phyloP scores from a whole-genome alignment of 306 rosid species.

The Pyrus communis region DNA sequence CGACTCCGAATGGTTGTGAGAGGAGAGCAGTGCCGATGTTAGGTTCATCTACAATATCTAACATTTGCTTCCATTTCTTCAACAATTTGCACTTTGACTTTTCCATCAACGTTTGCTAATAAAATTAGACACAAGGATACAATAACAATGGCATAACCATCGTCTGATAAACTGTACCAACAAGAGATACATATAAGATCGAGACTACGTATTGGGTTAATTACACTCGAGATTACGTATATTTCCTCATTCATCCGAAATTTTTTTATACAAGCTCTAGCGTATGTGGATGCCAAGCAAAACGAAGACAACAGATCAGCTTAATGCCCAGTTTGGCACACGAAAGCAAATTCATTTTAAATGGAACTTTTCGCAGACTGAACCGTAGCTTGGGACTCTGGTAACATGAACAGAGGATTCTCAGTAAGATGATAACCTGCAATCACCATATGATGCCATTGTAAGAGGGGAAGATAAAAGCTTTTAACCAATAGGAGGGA shows the following conservation, averaged over 20 bases:
- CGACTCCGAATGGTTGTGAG: conserved; percentile 18
- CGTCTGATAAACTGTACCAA: background rate
- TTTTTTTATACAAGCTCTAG: conserved; percentile 14
- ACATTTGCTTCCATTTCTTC: conserved; percentile 34
- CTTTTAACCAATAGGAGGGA: conserved; percentile 61
- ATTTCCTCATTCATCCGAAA: conserved; percentile 26
- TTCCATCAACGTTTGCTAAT: background rate
- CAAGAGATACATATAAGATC: background rate
- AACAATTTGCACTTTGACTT: conserved; percentile 41
- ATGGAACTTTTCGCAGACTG: conserved; percentile 64
- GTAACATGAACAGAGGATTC: conserved; percentile 22
- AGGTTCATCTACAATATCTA: conserved; percentile 34
- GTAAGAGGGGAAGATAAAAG: conserved; percentile 87
- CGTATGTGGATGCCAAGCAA: conserved; percentile 5
- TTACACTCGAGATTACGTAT: background rate
- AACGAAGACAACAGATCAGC: background rate
- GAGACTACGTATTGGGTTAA: background rate
- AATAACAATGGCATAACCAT: too few relatives aligned
- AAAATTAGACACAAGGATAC: too few relatives aligned
- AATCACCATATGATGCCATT: conserved; percentile 91
- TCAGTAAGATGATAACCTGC: conserved; percentile 21
- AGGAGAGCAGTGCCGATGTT: conserved; percentile 22
- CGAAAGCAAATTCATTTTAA: conserved; percentile 37
- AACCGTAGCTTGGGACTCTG: conserved; percentile 65
- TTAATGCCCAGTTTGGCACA: conserved; percentile 6